These are phyloP conservation scores for Cicer arietinum DNA, from an alignment of 306 rosid species.

Conservation along the genomic window DNA sequence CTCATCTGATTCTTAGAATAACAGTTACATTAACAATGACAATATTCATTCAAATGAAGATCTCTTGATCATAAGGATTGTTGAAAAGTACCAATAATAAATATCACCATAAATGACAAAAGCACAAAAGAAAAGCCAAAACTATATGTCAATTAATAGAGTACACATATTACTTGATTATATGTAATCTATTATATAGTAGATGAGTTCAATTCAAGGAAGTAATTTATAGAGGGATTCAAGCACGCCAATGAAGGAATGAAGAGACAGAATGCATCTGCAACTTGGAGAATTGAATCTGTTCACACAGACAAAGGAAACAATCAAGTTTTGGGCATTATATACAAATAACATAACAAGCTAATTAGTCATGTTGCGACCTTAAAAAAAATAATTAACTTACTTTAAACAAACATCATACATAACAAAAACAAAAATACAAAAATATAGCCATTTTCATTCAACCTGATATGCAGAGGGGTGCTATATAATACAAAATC, in stretches of 20 bases:
- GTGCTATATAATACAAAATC: neutral
- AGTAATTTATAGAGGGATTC: neutral
- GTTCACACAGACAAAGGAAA: neutral
- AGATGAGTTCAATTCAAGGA: conserved; percentile 16
- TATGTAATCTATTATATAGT: neutral
- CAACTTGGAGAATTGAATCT: conserved; percentile 7
- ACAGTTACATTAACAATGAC: too few relatives aligned
- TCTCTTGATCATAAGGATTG: too few relatives aligned
- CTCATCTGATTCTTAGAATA: too few relatives aligned
- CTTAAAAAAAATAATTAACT: too few relatives aligned
- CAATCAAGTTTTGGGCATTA: neutral
- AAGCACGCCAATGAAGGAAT: neutral
- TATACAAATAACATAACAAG: too few relatives aligned
- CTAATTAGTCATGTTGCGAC: too few relatives aligned
- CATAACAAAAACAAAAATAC: too few relatives aligned
- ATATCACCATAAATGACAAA: too few relatives aligned
- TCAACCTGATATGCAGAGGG: neutral
- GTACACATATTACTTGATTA: neutral
- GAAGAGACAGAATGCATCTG: conserved; percentile 5
- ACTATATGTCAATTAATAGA: neutral
- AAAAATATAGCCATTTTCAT: neutral
- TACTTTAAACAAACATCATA: too few relatives aligned
- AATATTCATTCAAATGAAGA: too few relatives aligned
- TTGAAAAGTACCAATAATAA: too few relatives aligned
- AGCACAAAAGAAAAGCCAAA: neutral